A percentile compares a stretch with the other conserved stretches of the same genome.
Conservation (phyloP, 441 rosid species). For the Pelargonium citronellum region DNA sequence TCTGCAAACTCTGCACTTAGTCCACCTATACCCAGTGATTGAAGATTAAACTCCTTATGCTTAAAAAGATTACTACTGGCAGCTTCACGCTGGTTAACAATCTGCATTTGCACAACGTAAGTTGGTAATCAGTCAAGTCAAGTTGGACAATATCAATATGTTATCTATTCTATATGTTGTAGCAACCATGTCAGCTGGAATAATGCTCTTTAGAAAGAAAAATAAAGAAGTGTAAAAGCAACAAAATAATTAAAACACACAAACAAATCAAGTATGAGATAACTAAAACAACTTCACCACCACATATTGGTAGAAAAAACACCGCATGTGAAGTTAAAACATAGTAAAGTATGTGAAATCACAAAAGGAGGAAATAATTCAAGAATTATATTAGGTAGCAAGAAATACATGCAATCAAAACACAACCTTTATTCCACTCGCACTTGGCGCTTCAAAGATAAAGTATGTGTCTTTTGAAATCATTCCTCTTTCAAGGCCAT, state of each 20-base stretch:
- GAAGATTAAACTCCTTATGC: slow-evolving; percentile 93
- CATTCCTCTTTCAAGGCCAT: slow-evolving; percentile 75
- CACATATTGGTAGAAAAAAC: background rate
- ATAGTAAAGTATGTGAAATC: background rate
- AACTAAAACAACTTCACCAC: background rate
- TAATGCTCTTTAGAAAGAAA: background rate
- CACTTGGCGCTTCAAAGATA: slow-evolving; percentile 76
- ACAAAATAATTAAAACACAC: background rate
- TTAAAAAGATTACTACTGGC: slow-evolving; percentile 88
- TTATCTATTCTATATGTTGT: background rate
- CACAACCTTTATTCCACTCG: slow-evolving; percentile 90
- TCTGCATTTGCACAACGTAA: slow-evolving; percentile 36
- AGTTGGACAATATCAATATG: background rate
- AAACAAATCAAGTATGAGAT: background rate
- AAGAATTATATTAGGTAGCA: background rate
- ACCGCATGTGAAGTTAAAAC: background rate
- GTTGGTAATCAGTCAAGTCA: slow-evolving; percentile 17
- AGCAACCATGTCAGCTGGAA: background rate
- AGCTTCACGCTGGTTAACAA: slow-evolving; percentile 97
- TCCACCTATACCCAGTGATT: slow-evolving; percentile 93
- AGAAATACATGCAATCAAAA: slow-evolving; percentile 13
- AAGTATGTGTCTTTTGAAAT: slow-evolving; percentile 66
- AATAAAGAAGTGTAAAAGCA: background rate
- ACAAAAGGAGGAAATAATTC: background rate
- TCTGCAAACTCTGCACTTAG: slow-evolving; percentile 93